Evolutionary conservation across 306 rosid genomes (phyloP).

Genomic region (Cicer judaicum): DNA sequence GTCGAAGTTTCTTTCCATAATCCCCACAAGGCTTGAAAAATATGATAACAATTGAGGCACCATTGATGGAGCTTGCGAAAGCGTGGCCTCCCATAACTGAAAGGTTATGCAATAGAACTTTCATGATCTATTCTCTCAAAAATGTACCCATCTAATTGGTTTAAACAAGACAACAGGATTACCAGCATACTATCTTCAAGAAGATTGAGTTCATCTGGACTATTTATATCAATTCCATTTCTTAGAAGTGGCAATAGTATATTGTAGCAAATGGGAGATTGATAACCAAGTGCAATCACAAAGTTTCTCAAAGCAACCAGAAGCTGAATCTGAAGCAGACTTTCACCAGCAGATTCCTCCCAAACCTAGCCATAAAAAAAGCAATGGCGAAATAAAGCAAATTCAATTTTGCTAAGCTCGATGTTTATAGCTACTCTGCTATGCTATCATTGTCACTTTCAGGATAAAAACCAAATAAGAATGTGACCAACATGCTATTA

Average conservation of each 20-base stretch:
- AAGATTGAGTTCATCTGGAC: constrained; percentile 91
- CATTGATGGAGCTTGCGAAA: constrained; percentile 92
- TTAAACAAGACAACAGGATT: constrained; percentile 45
- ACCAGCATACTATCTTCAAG: constrained; percentile 99
- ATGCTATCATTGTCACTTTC: constrained; percentile 31
- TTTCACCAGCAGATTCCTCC: constrained; percentile 96
- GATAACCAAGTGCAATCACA: constrained; percentile 87
- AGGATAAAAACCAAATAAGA: constrained; percentile 37
- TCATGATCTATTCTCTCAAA: constrained; percentile 39
- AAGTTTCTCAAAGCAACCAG: constrained; percentile 89
- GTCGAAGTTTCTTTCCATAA: constrained; percentile 91
- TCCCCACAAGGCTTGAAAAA: constrained; percentile 80
- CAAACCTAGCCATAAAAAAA: constrained; percentile 65
- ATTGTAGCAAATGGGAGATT: constrained; percentile 84
- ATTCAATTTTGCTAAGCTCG: constrained; percentile 25
- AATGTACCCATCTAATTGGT: constrained; percentile 18
- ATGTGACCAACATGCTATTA: constrained; percentile 16
- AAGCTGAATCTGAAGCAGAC: constrained; percentile 93
- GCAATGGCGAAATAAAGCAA: constrained; percentile 24
- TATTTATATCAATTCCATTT: constrained; percentile 83
- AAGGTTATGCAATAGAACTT: constrained; percentile 45
- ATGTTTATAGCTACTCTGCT: constrained; percentile 28
- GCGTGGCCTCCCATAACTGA: constrained; percentile 99
- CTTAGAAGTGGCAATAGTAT: constrained; percentile 82
- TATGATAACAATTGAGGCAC: constrained; percentile 78